Evolutionary conservation across 2,329 filamentous ascomycete species (phyloP), one percentile per base, ranked within the genome.

Genomic region (Polytolypa hystricis): DNA sequence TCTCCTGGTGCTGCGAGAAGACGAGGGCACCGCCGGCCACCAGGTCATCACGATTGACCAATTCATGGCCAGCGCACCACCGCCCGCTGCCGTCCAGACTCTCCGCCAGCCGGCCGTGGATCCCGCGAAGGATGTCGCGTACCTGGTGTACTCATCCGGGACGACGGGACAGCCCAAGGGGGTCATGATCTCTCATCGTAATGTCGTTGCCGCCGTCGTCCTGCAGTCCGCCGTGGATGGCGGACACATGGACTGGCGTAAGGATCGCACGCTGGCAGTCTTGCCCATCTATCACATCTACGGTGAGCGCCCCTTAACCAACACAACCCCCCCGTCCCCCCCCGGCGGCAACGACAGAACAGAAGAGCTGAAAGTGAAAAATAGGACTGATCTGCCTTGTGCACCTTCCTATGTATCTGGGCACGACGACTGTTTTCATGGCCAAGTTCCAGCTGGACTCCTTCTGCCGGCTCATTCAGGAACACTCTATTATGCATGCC

Each of bases 201-300:
- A 95, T 55, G 78, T 94, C 41, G 73, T 93, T 9, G 65, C 84
- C 41, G 93, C 94, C 56, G 54, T 77, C 5, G 47, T 73, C 19
- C 79, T 83, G 59, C 52, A 69, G 17, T 55, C 57, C 1, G 52
- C 60, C 17, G 62, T 69, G 4, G 79, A 85, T 39, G 65, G 61
- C 1, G 64, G 62, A 0, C 30, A 38, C 26, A 55, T 83, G 37
- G 65, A 61, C 14, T 73, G 74, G 55, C 66, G 75, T 38, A 72
- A 77, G 0, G 87, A 94, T 54, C 76, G 72, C 41, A 65, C 91
- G 20, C 59, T 95, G 5, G 83, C 82, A 2, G 80, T 93, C 40
- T 60, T 94, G 8, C 87, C 87, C 0, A 91, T 94, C 57, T 94
- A 86, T 62, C 86, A 94, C 55, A 87, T 93, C 44, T 94, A 93